Percentiles rank a stretch among this genome's conserved stretches.
Conservation (phyloP, 208 protist species). For the Sergeia podlipaevii region DNA sequence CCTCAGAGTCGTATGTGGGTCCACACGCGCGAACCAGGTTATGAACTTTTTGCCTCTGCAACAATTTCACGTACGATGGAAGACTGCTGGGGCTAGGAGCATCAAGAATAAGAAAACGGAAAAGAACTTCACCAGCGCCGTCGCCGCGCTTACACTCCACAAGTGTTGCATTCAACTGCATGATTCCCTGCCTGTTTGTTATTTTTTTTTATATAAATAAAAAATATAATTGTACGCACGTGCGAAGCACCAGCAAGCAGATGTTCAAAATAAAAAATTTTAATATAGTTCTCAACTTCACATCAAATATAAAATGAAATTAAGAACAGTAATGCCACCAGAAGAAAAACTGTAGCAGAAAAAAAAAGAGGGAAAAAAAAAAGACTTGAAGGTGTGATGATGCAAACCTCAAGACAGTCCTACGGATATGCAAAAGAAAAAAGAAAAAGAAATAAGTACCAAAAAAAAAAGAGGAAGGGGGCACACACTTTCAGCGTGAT, state of each 20-base stretch:
- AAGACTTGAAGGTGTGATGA: no score
- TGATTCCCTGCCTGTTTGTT: neutral
- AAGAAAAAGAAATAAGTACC: neutral
- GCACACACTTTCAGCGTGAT: no score
- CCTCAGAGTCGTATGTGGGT: slow-evolving; percentile 30
- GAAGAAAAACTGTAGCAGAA: no score
- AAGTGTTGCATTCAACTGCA: slow-evolving; percentile 32
- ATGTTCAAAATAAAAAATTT: no score
- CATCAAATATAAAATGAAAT: no score
- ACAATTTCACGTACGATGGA: slow-evolving; percentile 34
- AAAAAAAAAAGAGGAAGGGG: slow-evolving; percentile 13
- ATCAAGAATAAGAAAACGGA: slow-evolving; percentile 49
- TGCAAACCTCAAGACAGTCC: no score
- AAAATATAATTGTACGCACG: no score
- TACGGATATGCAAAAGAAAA: neutral
- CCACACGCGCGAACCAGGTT: slow-evolving; percentile 50
- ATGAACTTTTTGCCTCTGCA: slow-evolving; percentile 39
- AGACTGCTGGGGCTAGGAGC: slow-evolving; percentile 38
- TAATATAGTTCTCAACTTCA: no score
- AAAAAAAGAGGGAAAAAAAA: neutral
- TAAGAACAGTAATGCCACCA: no score
- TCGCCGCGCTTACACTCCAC: slow-evolving; percentile 28
- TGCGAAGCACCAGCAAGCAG: no score
- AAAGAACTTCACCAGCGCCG: slow-evolving; percentile 16
- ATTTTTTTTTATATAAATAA: neutral